Evolutionary conservation across 768 basidiomycete species (phyloP), one percentile per base, ranked within the genome.

Genomic region (Pholiota conissans): DNA sequence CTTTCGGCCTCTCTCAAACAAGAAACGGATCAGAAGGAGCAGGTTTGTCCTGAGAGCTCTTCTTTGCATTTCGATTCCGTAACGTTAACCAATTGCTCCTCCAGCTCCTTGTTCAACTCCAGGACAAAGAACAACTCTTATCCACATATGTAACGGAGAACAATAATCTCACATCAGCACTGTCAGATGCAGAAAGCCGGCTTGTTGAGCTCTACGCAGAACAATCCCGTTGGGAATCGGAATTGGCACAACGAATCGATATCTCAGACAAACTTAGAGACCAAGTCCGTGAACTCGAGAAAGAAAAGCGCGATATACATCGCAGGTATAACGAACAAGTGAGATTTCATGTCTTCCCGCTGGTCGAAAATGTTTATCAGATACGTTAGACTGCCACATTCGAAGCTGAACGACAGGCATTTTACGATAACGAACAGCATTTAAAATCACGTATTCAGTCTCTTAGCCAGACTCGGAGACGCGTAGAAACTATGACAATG

Each of bases 341-440:
- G 53, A 60, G 77, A 9, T 53, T 7, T 47, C 14, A 46, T 52
- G 49, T 57, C 20, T 47, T 32, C 56, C 53, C 39, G 5, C 40
- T 24, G 8, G 18, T 49, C 49, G 60, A 61, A 56, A 60, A 61
- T 56, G 61, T 57, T 57, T 56, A 45, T 53, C 50, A 49, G 64
- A 56, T 26, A 57, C 24, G 27, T 32, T 67, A 95, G 93, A 87
- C 87, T n/a, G 76, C 84, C 16, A 89, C 90, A 3, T 95, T 95
- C 67, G 94, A 96, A 67, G 90, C 91, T 7, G 94, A 96, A 72
- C 88, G 94, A 30, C 92, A 95, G 69, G 83, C 92, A 14, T 91
- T 94, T 71, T 93, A 93, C 67, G 93, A 95, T 72, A 93, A 92
- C 66, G 93, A 96, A 66, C 90, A 95, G 68, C 93, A 94, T 71